These are phyloP conservation scores for Trypanosoma cruzi DNA, from an alignment of 208 protist genomes.

Conservation along the genomic window DNA sequence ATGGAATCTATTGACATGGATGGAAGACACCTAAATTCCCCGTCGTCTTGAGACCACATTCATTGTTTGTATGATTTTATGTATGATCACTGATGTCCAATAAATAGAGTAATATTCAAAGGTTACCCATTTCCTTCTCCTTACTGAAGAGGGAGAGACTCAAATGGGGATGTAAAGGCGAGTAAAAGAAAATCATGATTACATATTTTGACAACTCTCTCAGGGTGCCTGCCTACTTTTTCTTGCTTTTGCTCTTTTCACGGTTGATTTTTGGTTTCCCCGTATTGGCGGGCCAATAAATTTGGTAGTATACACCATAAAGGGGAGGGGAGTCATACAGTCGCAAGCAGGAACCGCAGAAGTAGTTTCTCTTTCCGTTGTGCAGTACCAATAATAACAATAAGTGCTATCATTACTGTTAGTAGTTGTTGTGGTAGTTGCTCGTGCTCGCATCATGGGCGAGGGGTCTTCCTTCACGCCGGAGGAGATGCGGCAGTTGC, in stretches of 20 bases:
- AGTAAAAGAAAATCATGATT: background rate
- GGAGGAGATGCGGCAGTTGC: slow-evolving; percentile 66
- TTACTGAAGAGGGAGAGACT: background rate
- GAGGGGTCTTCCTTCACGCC: slow-evolving; percentile 37
- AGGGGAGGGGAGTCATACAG: too few species aligned
- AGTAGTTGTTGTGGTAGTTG: too few species aligned
- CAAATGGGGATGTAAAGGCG: background rate
- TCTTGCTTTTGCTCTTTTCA: background rate
- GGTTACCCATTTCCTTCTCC: background rate
- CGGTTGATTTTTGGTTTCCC: background rate
- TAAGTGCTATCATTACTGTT: too few species aligned
- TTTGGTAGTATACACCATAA: too few species aligned
- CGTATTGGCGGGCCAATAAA: background rate
- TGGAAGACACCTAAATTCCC: slow-evolving; percentile 17
- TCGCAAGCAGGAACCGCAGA: too few species aligned
- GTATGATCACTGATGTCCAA: background rate
- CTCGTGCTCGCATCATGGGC: slow-evolving; percentile 40
- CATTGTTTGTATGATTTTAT: background rate
- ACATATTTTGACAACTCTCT: background rate
- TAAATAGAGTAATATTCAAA: background rate
- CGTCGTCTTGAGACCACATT: background rate
- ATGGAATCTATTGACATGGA: slow-evolving; percentile 68
- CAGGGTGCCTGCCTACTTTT: background rate
- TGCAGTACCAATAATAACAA: background rate
- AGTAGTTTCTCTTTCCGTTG: too few species aligned